Base-by-base conservation (phyloP, 192 early-diverging fungal species). In the Globomyces pollinis-pini region DNA sequence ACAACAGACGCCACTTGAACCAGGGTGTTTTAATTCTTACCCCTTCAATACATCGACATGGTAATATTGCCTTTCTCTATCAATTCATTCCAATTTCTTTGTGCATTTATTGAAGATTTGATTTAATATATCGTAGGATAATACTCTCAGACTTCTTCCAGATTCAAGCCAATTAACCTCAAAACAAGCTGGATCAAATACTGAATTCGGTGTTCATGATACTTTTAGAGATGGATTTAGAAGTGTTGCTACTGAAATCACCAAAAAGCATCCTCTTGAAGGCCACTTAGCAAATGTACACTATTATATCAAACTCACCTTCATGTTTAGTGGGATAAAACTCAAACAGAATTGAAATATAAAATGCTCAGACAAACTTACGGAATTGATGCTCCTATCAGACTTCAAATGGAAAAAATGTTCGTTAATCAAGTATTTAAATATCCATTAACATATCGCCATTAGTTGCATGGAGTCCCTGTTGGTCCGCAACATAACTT, bases 331-430 rank as follows among this genome's bases (percentile, higher is more conserved):
- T 94, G 92, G 92, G 77, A 88, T 36, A 78, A 76, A 67, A 89
- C 91, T 45, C 91, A 92, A 70, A 69, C 80, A 42, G 78, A 87
- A 60, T 75, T 90, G 26, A 89, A 91, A 67, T 70, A 91, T 58
- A 78, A 81, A 49, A 77, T 95, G 83, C 83, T 86, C 44, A 84
- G 89, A 41, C 77, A 82, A 60, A 57, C 85, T 16, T 90, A 91
- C 65, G 96, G 93, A 21, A 71, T 92, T 50, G 91, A 94, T 64
- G 88, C 88, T n/a, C 96, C 93, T 29, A 75, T 98, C 64, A 85
- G 88, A 61, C 73, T 91, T 67, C 86, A 91, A 61, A 96, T 96
- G 93, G 93, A 96, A 65, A 77, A 84, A 49, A 77, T 70, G 43
- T 62, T 91, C 4, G 81, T 89, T 24, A 50, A 28, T 8, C 12